Evolutionary conservation across 2,329 filamentous ascomycete species (phyloP).

Genomic region (Ilyonectria robusta): DNA sequence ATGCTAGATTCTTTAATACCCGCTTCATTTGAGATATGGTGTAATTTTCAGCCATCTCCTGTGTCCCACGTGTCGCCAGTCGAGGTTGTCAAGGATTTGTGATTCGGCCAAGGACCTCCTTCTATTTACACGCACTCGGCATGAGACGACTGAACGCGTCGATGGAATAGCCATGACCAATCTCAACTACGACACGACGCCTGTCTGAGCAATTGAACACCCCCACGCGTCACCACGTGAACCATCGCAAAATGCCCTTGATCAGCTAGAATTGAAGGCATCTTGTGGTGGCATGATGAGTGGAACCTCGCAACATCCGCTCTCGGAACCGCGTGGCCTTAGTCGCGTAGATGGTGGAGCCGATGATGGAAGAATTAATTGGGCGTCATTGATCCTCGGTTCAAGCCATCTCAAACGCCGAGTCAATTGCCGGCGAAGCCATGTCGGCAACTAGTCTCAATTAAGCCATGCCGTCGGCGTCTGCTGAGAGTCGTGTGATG

Average conservation of each 20-base stretch:
- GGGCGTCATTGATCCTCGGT: neutral
- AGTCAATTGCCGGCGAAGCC: conserved; percentile 14
- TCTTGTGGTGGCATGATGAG: neutral
- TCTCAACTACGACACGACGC: no score
- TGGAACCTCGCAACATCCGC: neutral
- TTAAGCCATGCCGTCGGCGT: conserved; percentile 5
- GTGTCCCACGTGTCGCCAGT: neutral
- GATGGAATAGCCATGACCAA: no score
- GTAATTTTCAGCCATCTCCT: neutral
- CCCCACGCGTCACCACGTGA: neutral
- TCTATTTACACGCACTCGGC: no score
- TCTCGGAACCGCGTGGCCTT: neutral
- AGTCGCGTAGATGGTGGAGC: neutral
- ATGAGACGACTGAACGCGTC: no score
- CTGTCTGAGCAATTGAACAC: neutral
- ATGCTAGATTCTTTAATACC: neutral
- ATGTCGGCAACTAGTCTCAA: neutral
- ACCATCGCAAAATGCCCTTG: neutral
- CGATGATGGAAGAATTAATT: neutral
- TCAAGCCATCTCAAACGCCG: conserved; percentile 7
- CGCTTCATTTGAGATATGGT: neutral
- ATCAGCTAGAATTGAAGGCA: neutral
- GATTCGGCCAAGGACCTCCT: no score
- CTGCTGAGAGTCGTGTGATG: neutral
- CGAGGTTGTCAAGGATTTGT: neutral